Conservation (phyloP, 305 asterid genomes). For the Fraxinus sp. region DNA sequence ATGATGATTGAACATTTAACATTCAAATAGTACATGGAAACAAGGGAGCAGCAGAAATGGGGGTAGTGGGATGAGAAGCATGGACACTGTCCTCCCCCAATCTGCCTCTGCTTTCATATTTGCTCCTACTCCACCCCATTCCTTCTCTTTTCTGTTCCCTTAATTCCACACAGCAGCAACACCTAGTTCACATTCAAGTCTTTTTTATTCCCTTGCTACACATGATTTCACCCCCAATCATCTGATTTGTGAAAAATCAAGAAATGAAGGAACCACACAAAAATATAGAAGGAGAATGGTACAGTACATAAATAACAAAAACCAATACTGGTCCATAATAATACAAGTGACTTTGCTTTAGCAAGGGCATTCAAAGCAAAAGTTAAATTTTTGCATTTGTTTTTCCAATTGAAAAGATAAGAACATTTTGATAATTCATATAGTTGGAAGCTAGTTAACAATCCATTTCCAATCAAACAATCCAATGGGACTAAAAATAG, state of each 20-base stretch:
- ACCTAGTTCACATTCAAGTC: not conserved
- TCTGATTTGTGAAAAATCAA: not conserved
- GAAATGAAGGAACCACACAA: not conserved
- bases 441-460: not conserved
- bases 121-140: not conserved
- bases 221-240: not conserved
- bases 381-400: not conserved
- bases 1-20: not conserved
- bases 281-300: not conserved
- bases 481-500: not conserved
- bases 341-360: not conserved
- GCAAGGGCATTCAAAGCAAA: not conserved
- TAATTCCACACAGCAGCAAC: not conserved
- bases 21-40: not conserved
- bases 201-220: not conserved
- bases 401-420: not conserved
- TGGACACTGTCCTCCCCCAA: not conserved
- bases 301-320: not conserved
- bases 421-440: not conserved
- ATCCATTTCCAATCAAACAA: not conserved
- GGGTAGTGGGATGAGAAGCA: not conserved
- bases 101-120: not conserved
- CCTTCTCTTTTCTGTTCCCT: not conserved
- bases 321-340: not conserved
- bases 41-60: not conserved